Evolutionary conservation across 2,329 filamentous ascomycete genomes (phyloP).

Genomic region (Byssoonygena ceratinophila): DNA sequence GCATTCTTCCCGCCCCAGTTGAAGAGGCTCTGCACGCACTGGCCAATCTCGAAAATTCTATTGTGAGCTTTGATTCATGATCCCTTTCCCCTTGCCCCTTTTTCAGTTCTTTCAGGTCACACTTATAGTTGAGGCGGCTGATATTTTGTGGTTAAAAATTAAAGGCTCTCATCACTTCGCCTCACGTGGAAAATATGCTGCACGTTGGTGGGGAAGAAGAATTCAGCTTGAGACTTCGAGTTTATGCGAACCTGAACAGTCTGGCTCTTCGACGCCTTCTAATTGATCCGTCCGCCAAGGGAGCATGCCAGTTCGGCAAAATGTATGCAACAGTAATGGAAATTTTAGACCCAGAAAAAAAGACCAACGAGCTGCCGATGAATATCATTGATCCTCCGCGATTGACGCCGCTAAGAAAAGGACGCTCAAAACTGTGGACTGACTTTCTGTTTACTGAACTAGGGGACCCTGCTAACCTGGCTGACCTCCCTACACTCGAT

Average conservation of each 20-base stretch:
- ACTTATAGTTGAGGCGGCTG: too few relatives aligned
- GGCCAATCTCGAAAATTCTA: constrained; percentile 21
- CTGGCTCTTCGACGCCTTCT: constrained; percentile 20
- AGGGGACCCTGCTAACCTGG: constrained; percentile 22
- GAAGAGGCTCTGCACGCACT: constrained; percentile 25
- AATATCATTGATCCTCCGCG: constrained; percentile 19
- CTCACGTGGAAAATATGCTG: constrained; percentile 19
- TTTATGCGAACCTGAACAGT: constrained; percentile 19
- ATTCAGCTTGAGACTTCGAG: constrained; percentile 17
- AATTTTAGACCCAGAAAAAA: constrained; percentile 16
- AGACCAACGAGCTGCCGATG: constrained; percentile 12
- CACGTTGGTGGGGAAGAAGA: constrained; percentile 11
- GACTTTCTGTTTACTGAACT: constrained; percentile 25
- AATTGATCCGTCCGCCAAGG: constrained; percentile 16
- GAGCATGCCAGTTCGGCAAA: constrained; percentile 16
- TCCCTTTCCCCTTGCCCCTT: not conserved
- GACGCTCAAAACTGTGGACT: constrained; percentile 25
- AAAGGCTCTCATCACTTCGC: constrained; percentile 19
- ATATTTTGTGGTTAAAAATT: constrained; percentile 4
- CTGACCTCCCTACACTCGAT: constrained; percentile 6
- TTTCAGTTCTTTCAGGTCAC: too few relatives aligned
- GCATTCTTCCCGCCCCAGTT: constrained; percentile 19
- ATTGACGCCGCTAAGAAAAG: constrained; percentile 17
- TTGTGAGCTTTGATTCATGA: constrained; percentile 20
- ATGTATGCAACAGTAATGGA: constrained; percentile 21